Percentiles rank a stretch among this genome's conserved stretches.
Conservation (phyloP, 306 rosid genomes). For the Inga leiocalycina region DNA sequence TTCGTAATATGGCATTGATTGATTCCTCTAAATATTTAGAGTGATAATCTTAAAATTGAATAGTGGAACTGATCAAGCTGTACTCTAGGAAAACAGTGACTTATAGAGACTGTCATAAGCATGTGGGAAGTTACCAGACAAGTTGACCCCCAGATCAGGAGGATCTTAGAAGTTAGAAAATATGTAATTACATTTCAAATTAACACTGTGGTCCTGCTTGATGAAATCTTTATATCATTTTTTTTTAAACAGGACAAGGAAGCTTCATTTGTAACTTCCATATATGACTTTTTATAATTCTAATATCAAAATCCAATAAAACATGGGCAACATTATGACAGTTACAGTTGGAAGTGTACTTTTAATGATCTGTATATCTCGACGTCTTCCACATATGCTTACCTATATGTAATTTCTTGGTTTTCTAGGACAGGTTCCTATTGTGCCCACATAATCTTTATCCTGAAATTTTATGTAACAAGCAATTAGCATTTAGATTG, state of each 20-base stretch:
- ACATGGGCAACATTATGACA: slow-evolving; percentile 8
- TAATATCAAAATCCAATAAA: slow-evolving; percentile 14
- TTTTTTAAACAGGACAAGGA: neutral
- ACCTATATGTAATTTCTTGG: no score
- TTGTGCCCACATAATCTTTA: neutral
- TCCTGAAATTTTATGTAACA: neutral
- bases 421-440: no score
- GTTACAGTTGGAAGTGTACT: slow-evolving; percentile 8
- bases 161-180: neutral
- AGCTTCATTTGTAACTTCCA: slow-evolving; percentile 9
- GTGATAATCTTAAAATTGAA: neutral
- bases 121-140: neutral
- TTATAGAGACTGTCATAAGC: slow-evolving; percentile 6
- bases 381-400: neutral
- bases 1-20: slow-evolving; percentile 9
- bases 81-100: neutral
- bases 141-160: slow-evolving; percentile 14
- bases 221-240: slow-evolving; percentile 4
- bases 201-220: slow-evolving; percentile 11
- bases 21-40: slow-evolving; percentile 2
- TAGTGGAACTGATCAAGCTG: neutral
- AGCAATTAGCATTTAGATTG: neutral
- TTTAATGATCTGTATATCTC: slow-evolving; percentile 7
- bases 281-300: neutral
- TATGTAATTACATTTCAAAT: neutral